Evolutionary conservation across 2,329 filamentous ascomycete species (phyloP), one percentile per base, ranked within the genome.

Genomic region (Xylariaceae sp.): DNA sequence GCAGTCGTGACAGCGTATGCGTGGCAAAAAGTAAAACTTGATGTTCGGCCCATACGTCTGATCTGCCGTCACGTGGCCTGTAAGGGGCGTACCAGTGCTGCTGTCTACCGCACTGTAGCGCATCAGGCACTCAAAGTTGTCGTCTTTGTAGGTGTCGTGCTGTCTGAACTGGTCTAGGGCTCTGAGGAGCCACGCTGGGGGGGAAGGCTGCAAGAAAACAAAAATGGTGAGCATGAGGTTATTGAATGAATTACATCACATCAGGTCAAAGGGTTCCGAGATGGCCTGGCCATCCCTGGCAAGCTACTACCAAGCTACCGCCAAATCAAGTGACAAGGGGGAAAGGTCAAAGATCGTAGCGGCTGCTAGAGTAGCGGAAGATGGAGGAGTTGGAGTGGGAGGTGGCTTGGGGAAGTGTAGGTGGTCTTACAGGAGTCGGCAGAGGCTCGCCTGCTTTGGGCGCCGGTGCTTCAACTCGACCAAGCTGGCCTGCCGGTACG

Each of bases 1-100:
- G 64, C 93, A 97, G 65, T 98, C 93, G 37, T 85, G 80, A 65
- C 93, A 98, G 47, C 88, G 79, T 53, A 98, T 96, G 40, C 93
- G 79, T 7, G 93, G 93, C 40, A 95, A 74, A 67, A 86, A 97
- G 68, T 87, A 86, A 56, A 85, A 88, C 59, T 85, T 87, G 50
- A 88, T 73, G 50, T 85, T 79, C 49, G 76, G 72, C 43, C 77
- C 83, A 7, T 77, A 69, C 14, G 75, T 71, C 36, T 77, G 72
- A 29, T 73, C 75, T 27, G 58, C 52, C 21, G 61, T 66, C 49
- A 65, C 75, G 59, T 63, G 68, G n/a, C n/a, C n/a, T 29, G 82
- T 72, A 40, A 86, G 75, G 19, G 83, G 80, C 17, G 78, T 69
- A 49, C 85, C 80, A 3, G 86, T 91, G 39, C 79, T 73, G 10